Percentiles rank a stretch among this genome's conserved stretches.
Evolutionary conservation across 164 flowering plant species (phyloP).

Genomic region (Macadamia integrifolia): DNA sequence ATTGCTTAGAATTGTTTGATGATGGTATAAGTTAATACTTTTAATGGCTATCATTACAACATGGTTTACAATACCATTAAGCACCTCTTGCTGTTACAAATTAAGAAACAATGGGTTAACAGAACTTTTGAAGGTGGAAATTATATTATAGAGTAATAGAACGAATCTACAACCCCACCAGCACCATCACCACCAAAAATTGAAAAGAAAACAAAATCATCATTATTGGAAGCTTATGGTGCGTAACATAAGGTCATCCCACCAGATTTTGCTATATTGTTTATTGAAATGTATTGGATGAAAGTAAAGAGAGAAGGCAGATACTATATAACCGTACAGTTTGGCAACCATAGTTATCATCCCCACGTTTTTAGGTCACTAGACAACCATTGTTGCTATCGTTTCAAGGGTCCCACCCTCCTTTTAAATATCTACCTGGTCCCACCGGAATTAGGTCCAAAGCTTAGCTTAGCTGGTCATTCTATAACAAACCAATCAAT

Average conservation of each 20-base stretch:
- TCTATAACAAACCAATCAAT: conserved; percentile 42
- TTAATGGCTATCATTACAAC: too few species aligned
- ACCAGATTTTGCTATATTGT: not conserved
- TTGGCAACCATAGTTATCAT: conserved; percentile 20
- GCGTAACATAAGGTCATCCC: not conserved
- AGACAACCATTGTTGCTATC: conserved; percentile 24
- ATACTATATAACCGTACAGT: conserved; percentile 9
- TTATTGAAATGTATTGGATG: not conserved
- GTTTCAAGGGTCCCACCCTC: conserved; percentile 20
- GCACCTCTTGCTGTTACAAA: too few species aligned
- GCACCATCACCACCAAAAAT: not conserved
- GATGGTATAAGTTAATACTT: too few species aligned
- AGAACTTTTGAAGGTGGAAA: too few species aligned
- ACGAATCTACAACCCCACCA: not conserved
- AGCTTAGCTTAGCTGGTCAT: conserved; percentile 34
- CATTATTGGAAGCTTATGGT: not conserved
- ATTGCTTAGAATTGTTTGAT: too few species aligned
- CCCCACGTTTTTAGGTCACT: conserved; percentile 15
- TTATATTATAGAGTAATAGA: too few species aligned
- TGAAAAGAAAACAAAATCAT: not conserved
- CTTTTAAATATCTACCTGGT: conserved; percentile 2
- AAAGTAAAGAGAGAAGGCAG: not conserved
- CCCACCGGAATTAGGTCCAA: conserved; percentile 14
- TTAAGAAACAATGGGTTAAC: too few species aligned
- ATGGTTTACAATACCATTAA: too few species aligned